Evolutionary conservation across 2,329 filamentous ascomycete genomes (phyloP).

Genomic region (Epichloe brachyelytri): DNA sequence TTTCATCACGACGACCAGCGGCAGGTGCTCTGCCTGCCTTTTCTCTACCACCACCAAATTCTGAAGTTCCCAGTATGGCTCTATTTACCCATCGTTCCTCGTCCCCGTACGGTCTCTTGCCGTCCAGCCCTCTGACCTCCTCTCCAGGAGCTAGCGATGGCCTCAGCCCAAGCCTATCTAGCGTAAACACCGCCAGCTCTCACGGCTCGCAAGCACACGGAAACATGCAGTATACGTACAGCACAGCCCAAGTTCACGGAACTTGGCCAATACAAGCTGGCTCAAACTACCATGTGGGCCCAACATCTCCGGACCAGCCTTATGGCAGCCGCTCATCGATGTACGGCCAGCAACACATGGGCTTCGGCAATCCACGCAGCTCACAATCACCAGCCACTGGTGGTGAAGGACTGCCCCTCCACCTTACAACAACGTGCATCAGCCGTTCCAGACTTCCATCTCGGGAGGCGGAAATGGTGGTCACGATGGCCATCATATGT

Average conservation of each 20-base stretch:
- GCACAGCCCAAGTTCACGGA: conserved; percentile 32
- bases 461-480: conserved; percentile 30
- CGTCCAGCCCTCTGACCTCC: conserved; percentile 22
- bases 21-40: conserved; percentile 22
- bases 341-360: conserved; percentile 38
- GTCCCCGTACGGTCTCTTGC: conserved; percentile 14
- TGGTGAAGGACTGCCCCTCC: conserved; percentile 52
- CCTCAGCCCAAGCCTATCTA: conserved; percentile 47
- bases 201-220: conserved; percentile 43
- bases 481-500: conserved; percentile 19
- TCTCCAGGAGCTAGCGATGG: conserved; percentile 43
- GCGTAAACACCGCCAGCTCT: conserved; percentile 47
- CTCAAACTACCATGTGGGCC: conserved; percentile 40
- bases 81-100: conserved; percentile 12
- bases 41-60: conserved; percentile 22
- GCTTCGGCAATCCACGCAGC: conserved; percentile 20
- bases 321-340: conserved; percentile 17
- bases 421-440: conserved; percentile 54
- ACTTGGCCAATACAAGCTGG: conserved; percentile 45
- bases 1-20: conserved; percentile 22
- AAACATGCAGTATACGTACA: conserved; percentile 34
- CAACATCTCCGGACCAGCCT: conserved; percentile 19
- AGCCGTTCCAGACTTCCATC: conserved; percentile 49
- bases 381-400: conserved; percentile 37
- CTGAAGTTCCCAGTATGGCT: conserved; percentile 24